Base-by-base conservation (phyloP, 805 yeast genomes). In the Scheffersomyces lignosus region DNA sequence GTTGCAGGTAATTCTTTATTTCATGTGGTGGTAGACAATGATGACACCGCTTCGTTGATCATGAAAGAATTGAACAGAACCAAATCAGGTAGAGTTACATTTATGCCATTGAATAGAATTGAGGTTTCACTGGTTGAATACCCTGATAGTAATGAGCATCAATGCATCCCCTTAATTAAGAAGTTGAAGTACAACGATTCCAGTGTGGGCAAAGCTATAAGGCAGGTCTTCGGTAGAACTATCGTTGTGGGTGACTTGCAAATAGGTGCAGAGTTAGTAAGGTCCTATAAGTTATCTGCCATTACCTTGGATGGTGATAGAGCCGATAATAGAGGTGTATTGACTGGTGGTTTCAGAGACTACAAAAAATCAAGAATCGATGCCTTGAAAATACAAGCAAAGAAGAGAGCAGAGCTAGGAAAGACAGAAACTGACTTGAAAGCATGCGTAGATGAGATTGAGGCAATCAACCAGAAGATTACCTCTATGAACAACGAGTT, bases 261-360 rank as follows among this genome's bases (percentile, higher is more conserved):
- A 32, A 70, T 72, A 20, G 95, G 95, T 3, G 70, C 81, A 2
- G 82, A 80, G 47, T 63, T 85, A 18, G 81, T 96, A 0, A 75
- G 76, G 31, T 60, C 66, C 7, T 76, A 70, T 55, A 75, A 77
- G 20, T 62, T 90, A 16, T 81, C 77, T 48, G 86, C 96, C 1
- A 84, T 93, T 12, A 93, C 99, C 0, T 64, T 91, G 13, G 95
- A 87, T 58, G 99, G 99, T 48, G 98, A 93, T 56, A 71, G 87
- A 45, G 87, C 87, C 33, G 95, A 87, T 49, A 80, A 78, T 31
- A 78, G 72, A 46, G 99, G 99, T 59, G 85, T 84, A 2, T 59
- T 93, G 30, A 80, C 87, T 16, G 98, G 98, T 60, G 98, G 98
- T 33, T 87, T 75, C 51, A 75, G 86, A 47, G 93, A 87, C 49